These are phyloP conservation scores for Cladosporium cucumerinum DNA, from an alignment of 2,329 filamentous ascomycete species.

Conservation along the genomic window DNA sequence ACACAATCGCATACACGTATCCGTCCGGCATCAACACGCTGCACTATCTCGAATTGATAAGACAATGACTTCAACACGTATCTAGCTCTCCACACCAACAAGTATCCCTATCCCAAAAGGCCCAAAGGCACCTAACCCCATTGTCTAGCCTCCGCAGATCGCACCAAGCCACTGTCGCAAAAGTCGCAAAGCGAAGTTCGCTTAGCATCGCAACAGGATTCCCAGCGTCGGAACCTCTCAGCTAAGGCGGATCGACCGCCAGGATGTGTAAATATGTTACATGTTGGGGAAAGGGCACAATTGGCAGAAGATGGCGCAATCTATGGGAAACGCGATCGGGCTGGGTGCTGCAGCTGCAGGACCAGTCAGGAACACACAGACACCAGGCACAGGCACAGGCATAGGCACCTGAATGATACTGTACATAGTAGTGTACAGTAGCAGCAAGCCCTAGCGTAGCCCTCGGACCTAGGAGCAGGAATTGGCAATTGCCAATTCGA, in stretches of 20 bases:
- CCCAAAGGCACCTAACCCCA: not conserved
- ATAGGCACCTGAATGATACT: not conserved
- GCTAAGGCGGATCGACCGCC: not conserved
- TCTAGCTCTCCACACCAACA: not conserved
- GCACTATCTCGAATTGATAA: not conserved
- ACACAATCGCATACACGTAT: not conserved
- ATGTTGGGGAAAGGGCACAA: not conserved
- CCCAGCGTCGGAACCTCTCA: not conserved
- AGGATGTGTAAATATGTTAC: not conserved
- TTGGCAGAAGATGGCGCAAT: constrained; percentile 8
- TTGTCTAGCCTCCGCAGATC: not conserved
- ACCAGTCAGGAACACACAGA: not conserved
- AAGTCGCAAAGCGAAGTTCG: not conserved
- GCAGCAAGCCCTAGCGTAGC: not conserved
- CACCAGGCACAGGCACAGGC: not conserved
- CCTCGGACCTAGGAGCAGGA: not conserved
- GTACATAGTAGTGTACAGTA: not conserved
- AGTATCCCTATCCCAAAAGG: not conserved
- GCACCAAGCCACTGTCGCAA: not conserved
- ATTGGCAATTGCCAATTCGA: not conserved
- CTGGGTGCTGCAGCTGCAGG: not conserved
- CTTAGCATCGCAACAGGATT: not conserved
- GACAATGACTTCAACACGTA: not conserved
- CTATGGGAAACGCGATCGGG: constrained; percentile 6
- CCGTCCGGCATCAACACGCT: not conserved